Base-by-base conservation (phyloP, 306 rosid species). In the Canavalia ensiformis region DNA sequence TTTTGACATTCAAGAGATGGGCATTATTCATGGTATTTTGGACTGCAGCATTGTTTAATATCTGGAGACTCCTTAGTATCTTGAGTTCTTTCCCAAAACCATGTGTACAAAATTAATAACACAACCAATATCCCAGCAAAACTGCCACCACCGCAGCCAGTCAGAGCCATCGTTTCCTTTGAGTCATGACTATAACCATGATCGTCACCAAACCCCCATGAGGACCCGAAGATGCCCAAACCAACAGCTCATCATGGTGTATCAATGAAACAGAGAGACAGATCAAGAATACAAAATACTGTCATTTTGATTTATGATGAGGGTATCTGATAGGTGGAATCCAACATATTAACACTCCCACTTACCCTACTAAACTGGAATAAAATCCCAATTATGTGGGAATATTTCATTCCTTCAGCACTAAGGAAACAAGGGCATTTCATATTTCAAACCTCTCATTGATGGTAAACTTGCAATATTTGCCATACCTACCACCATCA, bases 371-470 rank as follows among this genome's bases (percentile, higher is more conserved):
- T 52, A 74, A 30, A 57, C 66, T 11, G 56, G 42, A 74, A 74
- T 10, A 42, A 55, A 74, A 56, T 57, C 78, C 78, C 39, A 56
- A 57, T 74, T 11, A 8, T 18, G 51, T 42, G 35, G 25, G 65
- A 73, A 41, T 31, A 39, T 35, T 55, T 33, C 52, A 37, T 8
- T 55, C 66, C 10, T 73, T 55, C 54, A 28, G 41, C 44, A 30
- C 44, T 25, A 5, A 13, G n/a, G 6, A 28, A 34, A 51, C 47
- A 51, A 50, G 49, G n/a, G 4, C 7, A 35, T 72, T 52, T 51
- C 49, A 51, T 8, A 72, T 51, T 72, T 44, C 62, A 72, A 33
- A 50, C 60, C 33, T 45, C 50, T 51, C 63, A 13, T 72, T 51
- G 46, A 47, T 25, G 30, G 44, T 29, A 33, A n/a, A 11, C 47